These are phyloP conservation scores for Alloteropsis angusta DNA, from an alignment of 202 grass and related monocot species.

Conservation along the genomic window DNA sequence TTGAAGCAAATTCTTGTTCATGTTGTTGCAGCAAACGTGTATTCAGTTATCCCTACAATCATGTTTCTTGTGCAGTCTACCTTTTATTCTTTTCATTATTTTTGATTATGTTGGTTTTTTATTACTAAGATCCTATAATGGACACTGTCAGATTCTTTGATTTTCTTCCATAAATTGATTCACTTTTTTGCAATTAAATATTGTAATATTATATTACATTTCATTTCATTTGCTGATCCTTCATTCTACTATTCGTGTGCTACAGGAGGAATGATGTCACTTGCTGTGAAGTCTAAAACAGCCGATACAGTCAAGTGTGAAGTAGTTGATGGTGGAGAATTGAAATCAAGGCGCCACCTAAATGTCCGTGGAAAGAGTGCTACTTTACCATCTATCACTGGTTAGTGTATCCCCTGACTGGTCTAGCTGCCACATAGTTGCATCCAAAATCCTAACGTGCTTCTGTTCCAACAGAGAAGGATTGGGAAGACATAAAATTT, in stretches of 20 bases:
- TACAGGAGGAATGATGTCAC: slow-evolving; percentile 95
- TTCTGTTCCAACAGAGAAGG: slow-evolving; percentile 64
- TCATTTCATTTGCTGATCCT: neutral
- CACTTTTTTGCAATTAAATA: slow-evolving; percentile 1
- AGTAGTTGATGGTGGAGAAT: slow-evolving; percentile 90
- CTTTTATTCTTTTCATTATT: neutral
- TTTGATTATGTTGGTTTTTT: neutral
- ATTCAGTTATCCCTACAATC: neutral
- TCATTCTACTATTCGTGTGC: slow-evolving; percentile 9
- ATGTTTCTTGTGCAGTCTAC: neutral
- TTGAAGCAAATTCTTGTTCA: neutral
- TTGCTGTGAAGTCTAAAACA: slow-evolving; percentile 73
- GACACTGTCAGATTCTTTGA: slow-evolving; percentile 3
- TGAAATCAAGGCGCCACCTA: slow-evolving; percentile 94
- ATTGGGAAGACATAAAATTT: slow-evolving; percentile 99
- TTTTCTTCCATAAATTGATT: neutral
- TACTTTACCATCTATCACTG: slow-evolving; percentile 92
- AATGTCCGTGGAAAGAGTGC: slow-evolving; percentile 97
- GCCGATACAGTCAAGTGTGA: slow-evolving; percentile 70
- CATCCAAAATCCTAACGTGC: slow-evolving; percentile 10
- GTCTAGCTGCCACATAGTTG: neutral
- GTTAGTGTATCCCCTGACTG: slow-evolving; percentile 28
- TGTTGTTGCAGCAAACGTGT: neutral
- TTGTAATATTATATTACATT: neutral
- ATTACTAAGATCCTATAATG: neutral